Conservation (phyloP, 2,329 filamentous ascomycete genomes). For the Phialocephala subalpina region DNA sequence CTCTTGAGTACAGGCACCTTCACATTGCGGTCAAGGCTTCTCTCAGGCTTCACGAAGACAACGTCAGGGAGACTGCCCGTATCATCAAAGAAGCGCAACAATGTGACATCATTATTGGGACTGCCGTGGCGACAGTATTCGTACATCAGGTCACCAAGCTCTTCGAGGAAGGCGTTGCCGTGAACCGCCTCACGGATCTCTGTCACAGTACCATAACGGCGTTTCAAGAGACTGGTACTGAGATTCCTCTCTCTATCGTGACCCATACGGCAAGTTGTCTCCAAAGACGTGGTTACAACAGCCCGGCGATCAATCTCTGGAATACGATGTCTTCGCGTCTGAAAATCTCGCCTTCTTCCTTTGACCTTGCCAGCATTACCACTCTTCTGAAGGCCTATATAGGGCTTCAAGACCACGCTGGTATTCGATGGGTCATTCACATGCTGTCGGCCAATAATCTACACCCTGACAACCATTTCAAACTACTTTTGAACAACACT, state of each 20-base stretch:
- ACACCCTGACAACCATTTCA: slow-evolving; percentile 36
- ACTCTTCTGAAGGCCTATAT: slow-evolving; percentile 41
- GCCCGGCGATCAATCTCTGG: slow-evolving; percentile 42
- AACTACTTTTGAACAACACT: slow-evolving; percentile 30
- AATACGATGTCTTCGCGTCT: slow-evolving; percentile 33
- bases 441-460: slow-evolving; percentile 35
- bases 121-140: slow-evolving; percentile 35
- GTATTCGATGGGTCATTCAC: slow-evolving; percentile 39
- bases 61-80: slow-evolving; percentile 25
- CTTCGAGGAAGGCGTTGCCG: slow-evolving; percentile 10
- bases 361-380: slow-evolving; percentile 37
- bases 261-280: slow-evolving; percentile 40
- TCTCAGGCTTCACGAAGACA: slow-evolving; percentile 26
- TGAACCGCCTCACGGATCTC: slow-evolving; percentile 17
- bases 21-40: slow-evolving; percentile 39
- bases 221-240: slow-evolving; percentile 33
- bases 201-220: slow-evolving; percentile 29
- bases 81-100: slow-evolving; percentile 36
- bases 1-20: slow-evolving; percentile 30
- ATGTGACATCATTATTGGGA: slow-evolving; percentile 30
- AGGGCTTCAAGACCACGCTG: slow-evolving; percentile 31
- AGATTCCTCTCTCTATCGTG: slow-evolving; percentile 34
- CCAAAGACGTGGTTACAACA: slow-evolving; percentile 27
- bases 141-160: slow-evolving; percentile 35
- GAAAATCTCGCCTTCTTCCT: slow-evolving; percentile 21